Evolutionary conservation across 129 eudicot genomes (phyloP).

Genomic region (Smallanthus sonchifolius): DNA sequence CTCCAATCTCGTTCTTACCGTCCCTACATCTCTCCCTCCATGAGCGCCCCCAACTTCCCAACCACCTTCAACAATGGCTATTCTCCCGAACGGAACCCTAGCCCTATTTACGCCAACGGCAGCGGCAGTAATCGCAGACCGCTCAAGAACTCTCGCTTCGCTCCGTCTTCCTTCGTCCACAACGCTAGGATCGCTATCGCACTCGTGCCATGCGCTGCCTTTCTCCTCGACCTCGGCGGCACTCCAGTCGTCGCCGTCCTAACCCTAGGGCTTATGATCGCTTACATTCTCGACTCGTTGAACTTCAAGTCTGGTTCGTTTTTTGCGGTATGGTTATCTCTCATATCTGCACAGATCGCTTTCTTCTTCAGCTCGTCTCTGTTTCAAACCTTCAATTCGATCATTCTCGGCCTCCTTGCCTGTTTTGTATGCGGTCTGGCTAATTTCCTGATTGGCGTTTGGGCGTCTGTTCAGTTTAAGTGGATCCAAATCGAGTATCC

Average conservation of each 20-base stretch:
- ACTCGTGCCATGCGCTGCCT: constrained; percentile 75
- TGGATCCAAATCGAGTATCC: constrained; percentile 95
- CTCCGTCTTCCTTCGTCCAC: constrained; percentile 59
- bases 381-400: constrained; percentile 40
- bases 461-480: constrained; percentile 98
- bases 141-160: constrained; percentile 54
- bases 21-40: constrained; percentile 67
- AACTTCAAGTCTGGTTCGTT: constrained; percentile 80
- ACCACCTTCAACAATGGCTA: constrained; percentile 45
- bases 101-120: constrained; percentile 24
- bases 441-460: constrained; percentile 77
- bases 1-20: constrained; percentile 78
- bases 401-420: constrained; percentile 51
- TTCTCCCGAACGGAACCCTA: constrained; percentile 59
- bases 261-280: constrained; percentile 72
- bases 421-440: constrained; percentile 51
- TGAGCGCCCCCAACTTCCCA: constrained; percentile 61
- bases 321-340: constrained; percentile 87
- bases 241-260: constrained; percentile 67
- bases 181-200: constrained; percentile 77
- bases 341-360: constrained; percentile 68
- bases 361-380: constrained; percentile 75
- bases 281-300: constrained; percentile 85
- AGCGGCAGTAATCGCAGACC: constrained; percentile 33
- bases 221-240: constrained; percentile 93